These are phyloP conservation scores for Oryza glaberrima DNA, from an alignment of 176 grass and related monocot species.

Conservation along the genomic window DNA sequence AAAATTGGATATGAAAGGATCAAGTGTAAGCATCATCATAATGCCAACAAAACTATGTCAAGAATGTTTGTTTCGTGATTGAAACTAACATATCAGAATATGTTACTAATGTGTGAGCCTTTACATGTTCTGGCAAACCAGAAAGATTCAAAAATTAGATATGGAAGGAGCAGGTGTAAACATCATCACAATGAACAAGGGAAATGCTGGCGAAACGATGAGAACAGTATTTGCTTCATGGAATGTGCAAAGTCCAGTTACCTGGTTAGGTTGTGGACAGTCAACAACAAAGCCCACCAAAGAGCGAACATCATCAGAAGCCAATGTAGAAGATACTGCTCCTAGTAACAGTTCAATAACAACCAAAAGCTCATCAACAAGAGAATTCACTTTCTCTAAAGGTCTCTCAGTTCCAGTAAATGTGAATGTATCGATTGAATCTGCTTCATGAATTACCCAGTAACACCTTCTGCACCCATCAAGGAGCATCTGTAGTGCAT, in stretches of 20 bases:
- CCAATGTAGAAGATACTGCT: conserved; percentile 67
- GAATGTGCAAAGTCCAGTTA: conserved; percentile 43
- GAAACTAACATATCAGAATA: not conserved
- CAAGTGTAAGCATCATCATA: conserved; percentile 24
- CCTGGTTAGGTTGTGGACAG: conserved; percentile 87
- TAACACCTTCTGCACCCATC: conserved; percentile 87
- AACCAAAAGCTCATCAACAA: conserved; percentile 84
- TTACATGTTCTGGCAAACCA: conserved; percentile 19
- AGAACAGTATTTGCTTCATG: conserved; percentile 21
- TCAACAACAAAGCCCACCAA: conserved; percentile 83
- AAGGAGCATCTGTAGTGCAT: conserved; percentile 83
- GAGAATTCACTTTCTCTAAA: conserved; percentile 69
- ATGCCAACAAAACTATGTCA: not conserved
- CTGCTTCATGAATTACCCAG: conserved; percentile 70
- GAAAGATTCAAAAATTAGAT: conserved; percentile 21
- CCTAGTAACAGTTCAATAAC: conserved; percentile 82
- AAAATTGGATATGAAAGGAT: conserved; percentile 10
- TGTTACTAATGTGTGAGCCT: conserved; percentile 5
- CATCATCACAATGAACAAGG: conserved; percentile 38
- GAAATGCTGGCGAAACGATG: not conserved
- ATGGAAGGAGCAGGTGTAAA: conserved; percentile 33
- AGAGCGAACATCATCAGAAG: conserved; percentile 64
- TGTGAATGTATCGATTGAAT: conserved; percentile 71
- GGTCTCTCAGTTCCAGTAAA: conserved; percentile 51
- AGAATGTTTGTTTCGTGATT: not conserved